Evolutionary conservation across 352 stramenopile species (phyloP).

Genomic region (Phytophthora sp.): DNA sequence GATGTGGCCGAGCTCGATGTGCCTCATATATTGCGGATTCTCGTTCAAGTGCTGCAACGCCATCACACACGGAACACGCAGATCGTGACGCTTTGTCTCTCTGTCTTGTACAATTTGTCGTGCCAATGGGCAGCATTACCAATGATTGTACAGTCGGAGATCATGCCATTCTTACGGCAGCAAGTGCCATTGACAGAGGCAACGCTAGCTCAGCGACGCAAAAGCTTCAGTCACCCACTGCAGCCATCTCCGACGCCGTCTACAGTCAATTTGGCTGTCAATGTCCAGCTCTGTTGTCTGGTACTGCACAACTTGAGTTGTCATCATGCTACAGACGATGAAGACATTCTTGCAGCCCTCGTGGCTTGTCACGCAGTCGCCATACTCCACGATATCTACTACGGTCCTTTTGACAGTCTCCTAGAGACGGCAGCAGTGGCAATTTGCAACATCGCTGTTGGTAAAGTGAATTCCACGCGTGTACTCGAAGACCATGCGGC

Average conservation of each 20-base stretch:
- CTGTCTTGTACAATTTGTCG: constrained; percentile 79
- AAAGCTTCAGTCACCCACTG: constrained; percentile 3
- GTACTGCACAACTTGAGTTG: constrained; percentile 84
- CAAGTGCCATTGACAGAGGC: constrained; percentile 40
- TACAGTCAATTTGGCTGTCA: constrained; percentile 17
- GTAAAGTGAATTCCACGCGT: constrained; percentile 69
- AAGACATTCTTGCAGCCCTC: constrained; percentile 51
- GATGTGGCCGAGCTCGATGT: constrained; percentile 64
- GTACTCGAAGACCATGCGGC: constrained; percentile 59
- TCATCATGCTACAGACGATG: constrained; percentile 14
- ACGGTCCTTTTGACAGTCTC: constrained; percentile 43
- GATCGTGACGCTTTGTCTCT: constrained; percentile 70
- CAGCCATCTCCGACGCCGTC: neutral
- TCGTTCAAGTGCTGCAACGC: constrained; percentile 66
- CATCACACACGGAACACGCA: constrained; percentile 56
- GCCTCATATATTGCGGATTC: constrained; percentile 66
- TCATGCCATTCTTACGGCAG: constrained; percentile 61
- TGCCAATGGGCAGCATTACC: constrained; percentile 56
- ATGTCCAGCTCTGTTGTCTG: constrained; percentile 63
- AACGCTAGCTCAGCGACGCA: constrained; percentile 24
- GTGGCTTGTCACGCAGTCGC: constrained; percentile 50
- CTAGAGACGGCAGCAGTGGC: constrained; percentile 64
- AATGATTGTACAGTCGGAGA: constrained; percentile 58
- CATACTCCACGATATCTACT: constrained; percentile 67
- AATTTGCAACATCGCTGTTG: constrained; percentile 68